phyloP scores from a whole-genome alignment of 768 basidiomycete species.

The Auricularia cornea region DNA sequence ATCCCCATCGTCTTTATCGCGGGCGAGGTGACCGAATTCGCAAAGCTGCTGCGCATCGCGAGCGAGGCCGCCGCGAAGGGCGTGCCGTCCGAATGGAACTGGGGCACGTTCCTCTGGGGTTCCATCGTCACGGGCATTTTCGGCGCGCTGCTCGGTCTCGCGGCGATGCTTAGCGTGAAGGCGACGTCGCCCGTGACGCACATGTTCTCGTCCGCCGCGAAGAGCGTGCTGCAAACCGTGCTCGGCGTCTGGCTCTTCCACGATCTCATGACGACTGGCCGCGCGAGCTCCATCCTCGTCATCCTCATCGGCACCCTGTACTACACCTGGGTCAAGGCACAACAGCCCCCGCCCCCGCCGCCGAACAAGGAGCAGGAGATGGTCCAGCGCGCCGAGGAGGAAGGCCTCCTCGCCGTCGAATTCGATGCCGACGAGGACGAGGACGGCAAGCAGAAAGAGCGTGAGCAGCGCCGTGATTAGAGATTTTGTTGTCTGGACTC shows the following conservation, averaged over 20 bases:
- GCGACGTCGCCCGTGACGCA: constrained; percentile 40
- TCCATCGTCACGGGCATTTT: constrained; percentile 27
- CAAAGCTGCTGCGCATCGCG: constrained; percentile 13
- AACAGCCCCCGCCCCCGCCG: neutral
- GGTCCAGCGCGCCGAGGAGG: constrained; percentile 1
- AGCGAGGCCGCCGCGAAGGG: neutral
- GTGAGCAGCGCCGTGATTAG: neutral
- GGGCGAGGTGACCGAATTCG: constrained; percentile 22
- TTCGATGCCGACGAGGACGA: constrained; percentile 2
- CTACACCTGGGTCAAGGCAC: constrained; percentile 47
- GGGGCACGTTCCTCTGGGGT: constrained; percentile 12
- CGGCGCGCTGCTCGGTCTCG: constrained; percentile 38
- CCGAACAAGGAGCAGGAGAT: constrained; percentile 1
- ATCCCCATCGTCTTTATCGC: constrained; percentile 29
- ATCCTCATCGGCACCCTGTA: constrained; percentile 75
- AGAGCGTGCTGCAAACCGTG: constrained; percentile 37
- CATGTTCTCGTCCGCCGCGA: constrained; percentile 36
- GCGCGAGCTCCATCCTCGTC: constrained; percentile 67
- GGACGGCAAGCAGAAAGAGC: neutral
- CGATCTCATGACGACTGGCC: constrained; percentile 44
- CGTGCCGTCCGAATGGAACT: constrained; percentile 4
- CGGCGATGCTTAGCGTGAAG: constrained; percentile 37
- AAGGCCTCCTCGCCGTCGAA: neutral
- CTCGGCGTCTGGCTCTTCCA: constrained; percentile 33
- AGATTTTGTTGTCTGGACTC: neutral